A percentile compares a stretch with the other conserved stretches of the same genome.
Evolutionary conservation across 164 flowering plant genomes (phyloP).

Genomic region (Protea cynaroides): DNA sequence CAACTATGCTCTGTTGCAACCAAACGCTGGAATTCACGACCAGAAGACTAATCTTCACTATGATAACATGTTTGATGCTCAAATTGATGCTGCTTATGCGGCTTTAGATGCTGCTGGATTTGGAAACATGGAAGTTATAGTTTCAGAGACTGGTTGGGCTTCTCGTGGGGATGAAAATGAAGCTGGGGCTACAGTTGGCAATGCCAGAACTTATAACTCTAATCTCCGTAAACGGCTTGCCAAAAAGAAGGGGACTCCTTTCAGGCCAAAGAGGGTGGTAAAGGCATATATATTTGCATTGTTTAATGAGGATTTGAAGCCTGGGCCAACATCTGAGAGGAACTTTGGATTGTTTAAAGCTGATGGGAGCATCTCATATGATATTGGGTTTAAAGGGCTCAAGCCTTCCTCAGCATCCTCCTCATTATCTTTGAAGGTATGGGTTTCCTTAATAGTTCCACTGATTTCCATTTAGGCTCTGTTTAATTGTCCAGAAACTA

Average conservation of each 20-base stretch:
- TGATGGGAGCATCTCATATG: slow-evolving; percentile 65
- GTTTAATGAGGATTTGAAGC: slow-evolving; percentile 60
- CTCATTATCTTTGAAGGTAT: slow-evolving; percentile 44
- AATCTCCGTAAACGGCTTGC: slow-evolving; percentile 64
- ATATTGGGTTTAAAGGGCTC: slow-evolving; percentile 57
- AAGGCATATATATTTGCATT: slow-evolving; percentile 67
- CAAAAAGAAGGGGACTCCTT: slow-evolving; percentile 56
- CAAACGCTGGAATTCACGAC: slow-evolving; percentile 38
- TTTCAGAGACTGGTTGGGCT: slow-evolving; percentile 76
- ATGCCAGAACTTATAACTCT: slow-evolving; percentile 56
- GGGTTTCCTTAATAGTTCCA: neutral
- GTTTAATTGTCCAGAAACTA: neutral
- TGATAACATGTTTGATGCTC: slow-evolving; percentile 75
- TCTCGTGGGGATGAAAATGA: slow-evolving; percentile 52
- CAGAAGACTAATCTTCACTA: slow-evolving; percentile 38
- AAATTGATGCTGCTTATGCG: slow-evolving; percentile 59
- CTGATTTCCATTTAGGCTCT: neutral
- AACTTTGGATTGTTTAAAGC: slow-evolving; percentile 64
- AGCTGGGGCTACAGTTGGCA: slow-evolving; percentile 43
- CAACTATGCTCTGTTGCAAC: slow-evolving; percentile 56
- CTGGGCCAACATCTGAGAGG: slow-evolving; percentile 67
- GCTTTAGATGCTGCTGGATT: slow-evolving; percentile 53
- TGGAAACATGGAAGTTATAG: slow-evolving; percentile 53
- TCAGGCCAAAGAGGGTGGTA: slow-evolving; percentile 40
- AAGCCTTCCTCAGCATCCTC: slow-evolving; percentile 48